Percentiles rank a stretch among this genome's conserved stretches.
Conservation (phyloP, 768 basidiomycete species). For the Infundibulicybe gibba region DNA sequence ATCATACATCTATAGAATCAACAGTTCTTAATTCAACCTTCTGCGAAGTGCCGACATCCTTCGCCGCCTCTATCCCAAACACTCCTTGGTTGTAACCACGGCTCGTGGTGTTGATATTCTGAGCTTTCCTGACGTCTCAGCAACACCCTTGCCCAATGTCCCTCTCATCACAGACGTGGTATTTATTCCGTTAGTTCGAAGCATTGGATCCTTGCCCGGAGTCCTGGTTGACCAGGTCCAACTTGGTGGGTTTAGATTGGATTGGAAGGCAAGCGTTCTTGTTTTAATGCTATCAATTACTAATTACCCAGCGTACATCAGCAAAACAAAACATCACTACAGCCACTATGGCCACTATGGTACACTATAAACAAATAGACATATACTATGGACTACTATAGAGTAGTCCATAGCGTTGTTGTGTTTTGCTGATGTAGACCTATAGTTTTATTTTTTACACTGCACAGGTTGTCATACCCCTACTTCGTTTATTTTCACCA, state of each 20-base stretch:
- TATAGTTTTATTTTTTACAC: slow-evolving; percentile 55
- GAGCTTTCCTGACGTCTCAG: slow-evolving; percentile 43
- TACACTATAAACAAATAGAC: too few relatives aligned
- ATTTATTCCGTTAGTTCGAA: slow-evolving; percentile 48
- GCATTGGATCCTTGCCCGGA: slow-evolving; percentile 41
- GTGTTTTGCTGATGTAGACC: slow-evolving; percentile 42
- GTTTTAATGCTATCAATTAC: background rate
- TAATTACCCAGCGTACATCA: too few relatives aligned
- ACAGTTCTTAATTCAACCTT: background rate
- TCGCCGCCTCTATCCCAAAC: slow-evolving; percentile 55
- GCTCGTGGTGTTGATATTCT: slow-evolving; percentile 49
- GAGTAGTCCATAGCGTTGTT: too few relatives aligned
- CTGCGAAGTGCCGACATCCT: slow-evolving; percentile 40
- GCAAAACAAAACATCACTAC: too few relatives aligned
- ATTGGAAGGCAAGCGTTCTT: slow-evolving; percentile 51
- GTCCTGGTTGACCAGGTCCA: slow-evolving; percentile 45
- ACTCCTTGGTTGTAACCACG: slow-evolving; percentile 53
- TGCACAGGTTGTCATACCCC: slow-evolving; percentile 31
- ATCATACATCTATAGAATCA: background rate
- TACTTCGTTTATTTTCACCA: slow-evolving; percentile 23
- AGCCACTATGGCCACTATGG: too few relatives aligned
- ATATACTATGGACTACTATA: too few relatives aligned
- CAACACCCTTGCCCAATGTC: slow-evolving; percentile 41
- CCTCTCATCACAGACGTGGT: slow-evolving; percentile 45
- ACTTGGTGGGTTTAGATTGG: slow-evolving; percentile 50